Evolutionary conservation across 768 basidiomycete genomes (phyloP).

Genomic region (Lentinula boryana): DNA sequence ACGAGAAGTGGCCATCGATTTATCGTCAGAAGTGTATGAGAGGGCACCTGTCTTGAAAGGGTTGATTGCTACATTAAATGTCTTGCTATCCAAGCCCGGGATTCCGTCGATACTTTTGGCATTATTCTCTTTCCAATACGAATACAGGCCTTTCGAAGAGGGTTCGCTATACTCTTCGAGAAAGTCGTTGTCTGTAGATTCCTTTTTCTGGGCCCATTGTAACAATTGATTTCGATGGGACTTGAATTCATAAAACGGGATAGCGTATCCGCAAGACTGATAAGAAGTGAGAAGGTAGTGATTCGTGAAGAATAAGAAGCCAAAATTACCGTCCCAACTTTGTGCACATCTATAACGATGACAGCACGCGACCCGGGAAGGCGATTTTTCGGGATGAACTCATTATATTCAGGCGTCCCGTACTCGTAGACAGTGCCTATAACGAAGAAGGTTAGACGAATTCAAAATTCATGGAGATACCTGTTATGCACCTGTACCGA

Average conservation of each 20-base stretch:
- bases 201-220: slow-evolving; percentile 19
- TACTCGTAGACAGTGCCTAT: slow-evolving; percentile 38
- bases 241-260: slow-evolving; percentile 33
- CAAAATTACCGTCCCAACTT: slow-evolving; percentile 32
- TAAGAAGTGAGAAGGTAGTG: background rate
- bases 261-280: slow-evolving; percentile 41
- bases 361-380: slow-evolving; percentile 36
- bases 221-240: slow-evolving; percentile 32
- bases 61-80: background rate
- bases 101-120: slow-evolving; percentile 7
- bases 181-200: slow-evolving; percentile 14
- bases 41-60: background rate
- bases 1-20: background rate
- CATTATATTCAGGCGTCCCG: slow-evolving; percentile 36
- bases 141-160: background rate
- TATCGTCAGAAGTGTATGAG: background rate
- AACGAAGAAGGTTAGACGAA: background rate
- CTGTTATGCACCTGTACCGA: slow-evolving; percentile 38
- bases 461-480: background rate
- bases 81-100: background rate
- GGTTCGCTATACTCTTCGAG: background rate
- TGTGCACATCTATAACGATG: slow-evolving; percentile 39
- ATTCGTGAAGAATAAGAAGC: background rate
- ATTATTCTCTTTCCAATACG: slow-evolving; percentile 6
- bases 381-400: slow-evolving; percentile 24